Percentiles rank a stretch among this genome's conserved stretches.
These are phyloP conservation scores for Chlorokybus atmophyticus DNA, from an alignment of 139 green algal genomes.

Conservation along the genomic window DNA sequence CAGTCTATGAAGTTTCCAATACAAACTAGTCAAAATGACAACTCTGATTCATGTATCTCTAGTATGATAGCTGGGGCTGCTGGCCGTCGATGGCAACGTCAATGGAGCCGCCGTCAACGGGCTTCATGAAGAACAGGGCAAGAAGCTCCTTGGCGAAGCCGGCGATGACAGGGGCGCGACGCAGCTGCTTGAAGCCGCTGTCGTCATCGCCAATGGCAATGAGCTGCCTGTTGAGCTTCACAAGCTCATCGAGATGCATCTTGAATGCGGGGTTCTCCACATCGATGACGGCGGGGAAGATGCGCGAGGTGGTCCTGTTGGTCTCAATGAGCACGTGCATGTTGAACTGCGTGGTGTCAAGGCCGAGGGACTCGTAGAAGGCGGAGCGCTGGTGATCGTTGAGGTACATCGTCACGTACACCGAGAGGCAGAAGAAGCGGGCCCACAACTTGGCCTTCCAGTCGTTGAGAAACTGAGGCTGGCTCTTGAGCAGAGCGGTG, in stretches of 20 bases:
- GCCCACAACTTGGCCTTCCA: constrained; percentile 74
- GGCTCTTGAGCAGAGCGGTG: constrained; percentile 75
- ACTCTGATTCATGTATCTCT: too few species aligned
- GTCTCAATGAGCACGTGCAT: constrained; percentile 97
- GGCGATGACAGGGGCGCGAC: constrained; percentile 56
- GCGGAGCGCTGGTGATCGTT: constrained; percentile 79
- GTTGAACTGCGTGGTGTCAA: constrained; percentile 90
- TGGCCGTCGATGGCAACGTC: constrained; percentile 43
- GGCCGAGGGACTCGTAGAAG: constrained; percentile 84
- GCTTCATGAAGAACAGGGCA: constrained; percentile 73
- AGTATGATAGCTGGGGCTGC: constrained; percentile 36
- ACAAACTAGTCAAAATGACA: too few species aligned
- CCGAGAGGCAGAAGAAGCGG: constrained; percentile 97
- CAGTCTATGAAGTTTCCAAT: too few species aligned
- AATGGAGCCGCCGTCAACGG: constrained; percentile 52
- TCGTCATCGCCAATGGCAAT: constrained; percentile 52
- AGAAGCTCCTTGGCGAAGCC: constrained; percentile 60
- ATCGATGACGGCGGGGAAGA: constrained; percentile 89
- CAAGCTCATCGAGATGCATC: constrained; percentile 58
- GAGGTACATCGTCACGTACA: constrained; percentile 98
- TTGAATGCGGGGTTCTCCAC: constrained; percentile 77
- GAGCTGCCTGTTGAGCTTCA: constrained; percentile 69
- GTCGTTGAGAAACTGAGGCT: constrained; percentile 71
- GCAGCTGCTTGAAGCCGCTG: constrained; percentile 54
- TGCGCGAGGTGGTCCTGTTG: constrained; percentile 86